Percentiles rank a stretch among this genome's conserved stretches.
Conservation (phyloP, 2,329 filamentous ascomycete species). For the Fusarium kyushuense region DNA sequence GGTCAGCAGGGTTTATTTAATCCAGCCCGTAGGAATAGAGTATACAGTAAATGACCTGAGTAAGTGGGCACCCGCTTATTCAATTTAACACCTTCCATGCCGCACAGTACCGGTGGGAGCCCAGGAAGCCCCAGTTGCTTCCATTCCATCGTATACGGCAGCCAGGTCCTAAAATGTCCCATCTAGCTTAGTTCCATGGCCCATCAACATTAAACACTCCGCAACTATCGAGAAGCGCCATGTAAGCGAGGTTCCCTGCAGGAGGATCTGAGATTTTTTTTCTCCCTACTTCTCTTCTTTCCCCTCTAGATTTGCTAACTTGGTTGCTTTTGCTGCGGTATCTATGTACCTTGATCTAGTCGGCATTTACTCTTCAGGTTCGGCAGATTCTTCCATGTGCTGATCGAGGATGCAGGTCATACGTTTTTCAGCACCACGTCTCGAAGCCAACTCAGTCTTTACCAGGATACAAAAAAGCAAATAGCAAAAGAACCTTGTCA, state of each 20-base stretch:
- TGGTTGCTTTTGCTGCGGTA: constrained; percentile 13
- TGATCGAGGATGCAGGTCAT: constrained; percentile 42
- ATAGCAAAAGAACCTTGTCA: constrained; percentile 15
- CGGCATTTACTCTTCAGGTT: constrained; percentile 3
- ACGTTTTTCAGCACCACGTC: constrained; percentile 35
- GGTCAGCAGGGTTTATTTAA: neutral
- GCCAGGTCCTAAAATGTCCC: constrained; percentile 26
- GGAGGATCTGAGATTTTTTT: constrained; percentile 24
- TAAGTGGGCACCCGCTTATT: neutral
- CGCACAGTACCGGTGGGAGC: constrained; percentile 25
- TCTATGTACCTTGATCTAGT: neutral
- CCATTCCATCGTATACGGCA: constrained; percentile 20
- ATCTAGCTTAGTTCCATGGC: constrained; percentile 29
- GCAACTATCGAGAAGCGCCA: constrained; percentile 12
- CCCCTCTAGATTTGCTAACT: neutral
- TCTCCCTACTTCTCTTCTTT: neutral
- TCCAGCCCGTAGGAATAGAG: neutral
- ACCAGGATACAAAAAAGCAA: constrained; percentile 19
- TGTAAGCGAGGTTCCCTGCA: constrained; percentile 15
- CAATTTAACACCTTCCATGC: neutral
- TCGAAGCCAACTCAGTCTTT: constrained; percentile 28
- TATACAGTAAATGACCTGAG: neutral
- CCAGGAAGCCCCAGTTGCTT: constrained; percentile 27
- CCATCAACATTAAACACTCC: constrained; percentile 24
- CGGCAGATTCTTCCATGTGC: constrained; percentile 19